Evolutionary conservation across 345 rosid genomes (phyloP).

Genomic region (Euphorbia peplus): DNA sequence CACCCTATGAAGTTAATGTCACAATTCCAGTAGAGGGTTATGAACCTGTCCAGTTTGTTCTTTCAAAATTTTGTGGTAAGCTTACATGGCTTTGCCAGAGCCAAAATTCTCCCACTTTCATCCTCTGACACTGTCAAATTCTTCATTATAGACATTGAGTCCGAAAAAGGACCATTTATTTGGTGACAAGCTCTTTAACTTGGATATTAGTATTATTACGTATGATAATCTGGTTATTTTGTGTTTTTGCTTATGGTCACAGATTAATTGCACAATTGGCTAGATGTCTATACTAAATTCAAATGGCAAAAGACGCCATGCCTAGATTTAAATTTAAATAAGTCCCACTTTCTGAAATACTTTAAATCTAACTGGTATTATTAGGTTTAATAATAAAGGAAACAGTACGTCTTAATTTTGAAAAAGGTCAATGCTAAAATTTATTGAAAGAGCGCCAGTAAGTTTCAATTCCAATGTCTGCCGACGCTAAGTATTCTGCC

Average conservation of each 20-base stretch:
- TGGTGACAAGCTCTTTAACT: not conserved
- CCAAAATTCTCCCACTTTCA: not conserved
- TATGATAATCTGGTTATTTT: not conserved
- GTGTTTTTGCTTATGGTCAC: not conserved
- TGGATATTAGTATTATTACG: too few relatives aligned
- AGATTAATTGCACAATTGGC: not conserved
- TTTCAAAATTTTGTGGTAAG: slow-evolving; percentile 87
- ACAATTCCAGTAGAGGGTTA: slow-evolving; percentile 77
- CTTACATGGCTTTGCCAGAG: slow-evolving; percentile 13
- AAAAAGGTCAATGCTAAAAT: not conserved
- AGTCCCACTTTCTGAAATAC: not conserved
- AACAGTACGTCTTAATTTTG: too few relatives aligned
- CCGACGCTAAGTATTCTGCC: not conserved
- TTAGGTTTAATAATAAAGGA: too few relatives aligned
- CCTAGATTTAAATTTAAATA: too few relatives aligned
- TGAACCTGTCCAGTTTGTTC: slow-evolving; percentile 74
- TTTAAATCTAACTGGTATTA: not conserved
- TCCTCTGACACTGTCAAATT: not conserved
- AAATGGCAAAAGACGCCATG: not conserved
- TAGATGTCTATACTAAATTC: not conserved
- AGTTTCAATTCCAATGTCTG: not conserved
- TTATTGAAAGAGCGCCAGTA: not conserved
- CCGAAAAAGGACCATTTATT: not conserved
- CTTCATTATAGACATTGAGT: not conserved
- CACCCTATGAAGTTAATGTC: slow-evolving; percentile 73